Evolutionary conservation across 2,329 filamentous ascomycete species (phyloP).

Genomic region (Curvularia eragrostidis): DNA sequence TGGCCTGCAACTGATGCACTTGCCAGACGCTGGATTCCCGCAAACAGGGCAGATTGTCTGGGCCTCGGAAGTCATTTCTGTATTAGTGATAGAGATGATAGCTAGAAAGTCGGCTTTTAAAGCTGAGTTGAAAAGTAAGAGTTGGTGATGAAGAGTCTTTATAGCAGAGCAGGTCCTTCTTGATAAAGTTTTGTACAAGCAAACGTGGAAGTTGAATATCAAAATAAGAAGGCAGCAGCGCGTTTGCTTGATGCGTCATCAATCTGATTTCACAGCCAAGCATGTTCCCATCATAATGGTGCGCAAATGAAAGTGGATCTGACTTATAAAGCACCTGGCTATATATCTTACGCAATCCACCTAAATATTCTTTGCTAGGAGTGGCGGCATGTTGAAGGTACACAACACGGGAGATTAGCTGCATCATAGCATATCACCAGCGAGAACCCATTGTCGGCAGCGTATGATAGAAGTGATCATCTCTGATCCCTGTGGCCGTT

Average conservation of each 20-base stretch:
- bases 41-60: conserved; percentile 3
- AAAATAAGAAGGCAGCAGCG: background rate
- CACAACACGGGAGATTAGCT: background rate
- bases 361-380: background rate
- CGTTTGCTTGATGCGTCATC: background rate
- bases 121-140: background rate
- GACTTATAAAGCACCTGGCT: background rate
- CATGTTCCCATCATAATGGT: background rate
- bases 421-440: background rate
- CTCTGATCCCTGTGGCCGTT: background rate
- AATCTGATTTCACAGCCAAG: background rate
- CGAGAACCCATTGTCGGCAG: background rate
- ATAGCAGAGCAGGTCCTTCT: background rate
- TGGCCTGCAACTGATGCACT: conserved; percentile 8
- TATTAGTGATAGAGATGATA: no score
- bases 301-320: background rate
- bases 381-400: background rate
- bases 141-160: background rate
- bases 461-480: background rate
- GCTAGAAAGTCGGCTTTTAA: no score
- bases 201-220: conserved; percentile 2
- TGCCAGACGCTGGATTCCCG: background rate
- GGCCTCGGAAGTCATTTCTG: background rate
- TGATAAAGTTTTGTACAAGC: background rate
- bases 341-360: background rate